Percentiles rank a stretch among this genome's conserved stretches.
Evolutionary conservation across 169 alveolate genomes (phyloP).

Genomic region (Theileria annulata): DNA sequence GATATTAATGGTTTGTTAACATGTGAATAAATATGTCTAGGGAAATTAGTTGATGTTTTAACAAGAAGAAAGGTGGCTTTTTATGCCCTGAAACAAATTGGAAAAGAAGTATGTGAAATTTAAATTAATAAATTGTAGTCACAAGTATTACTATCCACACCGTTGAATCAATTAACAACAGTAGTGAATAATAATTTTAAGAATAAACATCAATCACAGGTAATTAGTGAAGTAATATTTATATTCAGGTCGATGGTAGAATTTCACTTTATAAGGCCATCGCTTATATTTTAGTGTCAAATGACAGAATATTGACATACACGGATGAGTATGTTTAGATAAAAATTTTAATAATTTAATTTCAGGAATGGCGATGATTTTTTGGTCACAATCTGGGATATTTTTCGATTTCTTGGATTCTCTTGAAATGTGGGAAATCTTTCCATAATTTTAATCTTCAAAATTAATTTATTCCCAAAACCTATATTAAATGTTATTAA

Average conservation of each 20-base stretch:
- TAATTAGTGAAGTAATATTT: too few species aligned
- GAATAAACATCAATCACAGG: background rate
- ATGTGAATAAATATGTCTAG: background rate
- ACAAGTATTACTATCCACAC: background rate
- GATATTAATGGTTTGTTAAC: slow-evolving; percentile 18
- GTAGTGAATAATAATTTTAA: background rate
- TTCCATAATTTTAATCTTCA: background rate
- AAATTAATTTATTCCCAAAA: background rate
- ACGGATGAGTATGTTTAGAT: slow-evolving; percentile 8
- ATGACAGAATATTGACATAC: slow-evolving; percentile 4
- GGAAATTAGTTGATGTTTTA: background rate
- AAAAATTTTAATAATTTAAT: background rate
- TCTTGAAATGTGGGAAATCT: slow-evolving; percentile 4
- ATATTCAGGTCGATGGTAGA: slow-evolving; percentile 9
- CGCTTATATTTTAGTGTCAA: background rate
- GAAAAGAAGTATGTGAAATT: slow-evolving; percentile 1
- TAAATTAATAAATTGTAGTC: background rate
- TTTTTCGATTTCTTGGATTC: slow-evolving; percentile 20
- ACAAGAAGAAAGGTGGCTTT: slow-evolving; percentile 13
- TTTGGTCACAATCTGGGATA: slow-evolving; percentile 53
- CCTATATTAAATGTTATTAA: slow-evolving; percentile 13
- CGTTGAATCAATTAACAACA: background rate
- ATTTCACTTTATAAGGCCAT: slow-evolving; percentile 10
- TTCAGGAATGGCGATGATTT: slow-evolving; percentile 23
- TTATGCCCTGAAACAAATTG: slow-evolving; percentile 4